A percentile compares a stretch with the other conserved stretches of the same genome.
Conservation (phyloP, 2,329 filamentous ascomycete genomes). For the Fusarium sambucinum region DNA sequence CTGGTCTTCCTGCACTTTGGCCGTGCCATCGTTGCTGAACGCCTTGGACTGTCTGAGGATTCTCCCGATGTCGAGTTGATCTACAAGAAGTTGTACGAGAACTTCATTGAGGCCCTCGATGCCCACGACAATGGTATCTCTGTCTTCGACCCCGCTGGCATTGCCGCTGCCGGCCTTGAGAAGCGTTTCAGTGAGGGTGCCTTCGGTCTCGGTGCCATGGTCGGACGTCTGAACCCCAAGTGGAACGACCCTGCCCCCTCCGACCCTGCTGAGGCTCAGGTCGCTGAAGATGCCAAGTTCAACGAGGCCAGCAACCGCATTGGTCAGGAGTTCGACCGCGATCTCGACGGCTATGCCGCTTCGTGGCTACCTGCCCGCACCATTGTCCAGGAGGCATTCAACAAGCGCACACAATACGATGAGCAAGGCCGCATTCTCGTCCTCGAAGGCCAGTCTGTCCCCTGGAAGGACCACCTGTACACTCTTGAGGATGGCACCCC, state of each 20-base stretch:
- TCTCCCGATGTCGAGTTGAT: conserved; percentile 78
- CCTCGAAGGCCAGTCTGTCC: conserved; percentile 80
- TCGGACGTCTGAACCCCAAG: conserved; percentile 82
- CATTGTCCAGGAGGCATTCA: conserved; percentile 81
- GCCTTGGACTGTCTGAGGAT: conserved; percentile 65
- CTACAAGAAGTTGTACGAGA: conserved; percentile 89
- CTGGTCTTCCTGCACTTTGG: conserved; percentile 98
- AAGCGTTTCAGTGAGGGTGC: conserved; percentile 87
- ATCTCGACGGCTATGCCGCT: conserved; percentile 78
- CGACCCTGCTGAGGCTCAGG: conserved; percentile 69
- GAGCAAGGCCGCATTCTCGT: conserved; percentile 83
- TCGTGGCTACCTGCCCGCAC: conserved; percentile 90
- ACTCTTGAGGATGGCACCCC: conserved; percentile 76
- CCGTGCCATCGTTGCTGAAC: conserved; percentile 78
- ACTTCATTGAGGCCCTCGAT: conserved; percentile 95
- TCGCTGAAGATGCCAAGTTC: conserved; percentile 85
- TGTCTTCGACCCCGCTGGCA: conserved; percentile 77
- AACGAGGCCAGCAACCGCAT: conserved; percentile 81
- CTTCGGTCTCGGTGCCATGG: conserved; percentile 86
- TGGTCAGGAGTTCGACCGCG: conserved; percentile 87
- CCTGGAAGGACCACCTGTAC: conserved; percentile 98
- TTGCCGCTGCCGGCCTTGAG: conserved; percentile 77
- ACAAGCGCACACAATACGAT: conserved; percentile 75
- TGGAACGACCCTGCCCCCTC: conserved; percentile 75
- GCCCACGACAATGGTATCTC: conserved; percentile 97